These are phyloP conservation scores for Symbiodinium natans DNA, from an alignment of 73 alveolate genomes.

Conservation along the genomic window DNA sequence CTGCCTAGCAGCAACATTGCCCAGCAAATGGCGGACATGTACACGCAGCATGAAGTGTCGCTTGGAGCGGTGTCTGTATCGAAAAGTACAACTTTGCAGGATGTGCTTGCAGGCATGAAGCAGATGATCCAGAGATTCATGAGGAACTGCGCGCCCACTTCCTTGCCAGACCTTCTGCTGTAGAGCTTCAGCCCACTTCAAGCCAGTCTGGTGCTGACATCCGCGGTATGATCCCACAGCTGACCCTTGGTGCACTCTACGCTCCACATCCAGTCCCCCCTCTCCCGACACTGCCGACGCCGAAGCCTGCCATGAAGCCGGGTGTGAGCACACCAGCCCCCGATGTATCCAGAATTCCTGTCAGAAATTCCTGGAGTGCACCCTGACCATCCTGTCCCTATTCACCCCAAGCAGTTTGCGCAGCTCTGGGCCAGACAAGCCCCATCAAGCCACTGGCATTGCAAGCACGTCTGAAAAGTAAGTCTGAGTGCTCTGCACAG, in stretches of 20 bases:
- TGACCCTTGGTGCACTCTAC: not conserved
- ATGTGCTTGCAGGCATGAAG: not conserved
- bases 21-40: not conserved
- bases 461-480: too few species aligned
- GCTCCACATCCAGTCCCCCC: not conserved
- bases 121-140: not conserved
- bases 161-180: not conserved
- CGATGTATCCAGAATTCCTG: not conserved
- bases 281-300: not conserved
- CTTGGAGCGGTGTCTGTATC: not conserved
- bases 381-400: too few species aligned
- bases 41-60: not conserved
- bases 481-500: too few species aligned
- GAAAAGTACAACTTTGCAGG: not conserved
- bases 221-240: not conserved
- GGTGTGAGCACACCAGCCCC: not conserved
- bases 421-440: too few species aligned
- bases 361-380: too few species aligned
- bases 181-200: conserved; percentile 1
- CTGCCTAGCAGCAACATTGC: not conserved
- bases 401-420: too few species aligned
- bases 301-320: not conserved
- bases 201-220: not conserved
- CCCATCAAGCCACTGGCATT: too few species aligned
- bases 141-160: not conserved